A percentile compares a stretch with the other conserved stretches of the same genome.
Conservation (phyloP, 2,329 filamentous ascomycete species). For the Scytalidium lignicola region DNA sequence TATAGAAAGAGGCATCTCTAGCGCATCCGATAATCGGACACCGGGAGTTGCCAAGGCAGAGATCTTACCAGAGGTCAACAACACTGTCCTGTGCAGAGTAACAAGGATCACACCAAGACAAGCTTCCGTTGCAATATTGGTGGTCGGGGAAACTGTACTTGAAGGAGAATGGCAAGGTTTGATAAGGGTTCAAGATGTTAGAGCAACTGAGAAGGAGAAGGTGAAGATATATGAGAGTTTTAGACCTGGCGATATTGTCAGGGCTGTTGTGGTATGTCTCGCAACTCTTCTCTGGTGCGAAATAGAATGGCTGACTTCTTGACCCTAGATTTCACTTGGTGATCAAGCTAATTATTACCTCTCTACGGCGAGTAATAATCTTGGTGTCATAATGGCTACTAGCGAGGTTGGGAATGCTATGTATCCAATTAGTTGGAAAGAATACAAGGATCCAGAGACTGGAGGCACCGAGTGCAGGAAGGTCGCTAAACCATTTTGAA, state of each 20-base stretch:
- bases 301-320: not conserved
- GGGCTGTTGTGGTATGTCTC: slow-evolving; percentile 65
- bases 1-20: slow-evolving; percentile 34
- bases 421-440: slow-evolving; percentile 92
- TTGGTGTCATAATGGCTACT: slow-evolving; percentile 89
- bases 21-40: slow-evolving; percentile 7
- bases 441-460: slow-evolving; percentile 80
- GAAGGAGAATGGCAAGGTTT: slow-evolving; percentile 80
- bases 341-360: slow-evolving; percentile 95
- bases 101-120: slow-evolving; percentile 81
- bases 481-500: slow-evolving; percentile 86
- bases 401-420: slow-evolving; percentile 86
- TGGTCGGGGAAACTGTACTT: slow-evolving; percentile 67
- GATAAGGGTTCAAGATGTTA: slow-evolving; percentile 83
- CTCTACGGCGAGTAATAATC: slow-evolving; percentile 84
- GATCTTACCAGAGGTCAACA: slow-evolving; percentile 75
- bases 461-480: slow-evolving; percentile 76
- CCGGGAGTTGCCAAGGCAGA: slow-evolving; percentile 49
- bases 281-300: not conserved
- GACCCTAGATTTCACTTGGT: slow-evolving; percentile 69
- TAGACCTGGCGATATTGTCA: slow-evolving; percentile 84
- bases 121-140: slow-evolving; percentile 79
- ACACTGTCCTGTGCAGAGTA: slow-evolving; percentile 77
- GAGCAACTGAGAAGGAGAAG: slow-evolving; percentile 92
- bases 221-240: slow-evolving; percentile 90